phyloP scores from a whole-genome alignment of 1,139 yeast genomes.

The Blastobotrys indianensis region DNA sequence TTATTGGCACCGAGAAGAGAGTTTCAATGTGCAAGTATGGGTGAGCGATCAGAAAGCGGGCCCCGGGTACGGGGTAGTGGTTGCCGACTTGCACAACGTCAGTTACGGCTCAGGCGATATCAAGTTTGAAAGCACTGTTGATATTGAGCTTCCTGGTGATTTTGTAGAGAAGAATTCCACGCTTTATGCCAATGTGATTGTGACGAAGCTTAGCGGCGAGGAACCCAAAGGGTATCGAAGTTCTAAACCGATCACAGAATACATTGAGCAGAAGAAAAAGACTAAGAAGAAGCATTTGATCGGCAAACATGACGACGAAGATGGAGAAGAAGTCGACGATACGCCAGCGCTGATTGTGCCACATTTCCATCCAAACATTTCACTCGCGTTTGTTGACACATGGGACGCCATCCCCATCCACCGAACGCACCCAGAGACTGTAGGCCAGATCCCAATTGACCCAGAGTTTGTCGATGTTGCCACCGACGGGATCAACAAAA shows the following conservation, averaged over 20 bases:
- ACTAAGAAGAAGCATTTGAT: conserved; percentile 32
- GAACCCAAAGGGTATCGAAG: conserved; percentile 1
- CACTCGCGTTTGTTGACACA: conserved; percentile 23
- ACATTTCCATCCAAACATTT: conserved; percentile 37
- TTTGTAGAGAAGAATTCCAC: conserved; percentile 10
- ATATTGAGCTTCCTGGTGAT: conserved; percentile 1
- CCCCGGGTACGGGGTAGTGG: too few relatives aligned
- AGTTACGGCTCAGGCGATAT: neutral
- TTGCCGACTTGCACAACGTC: too few relatives aligned
- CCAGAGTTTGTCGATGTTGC: conserved; percentile 2
- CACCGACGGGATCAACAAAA: conserved; percentile 10
- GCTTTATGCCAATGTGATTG: conserved; percentile 13
- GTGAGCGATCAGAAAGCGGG: neutral
- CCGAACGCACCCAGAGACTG: conserved; percentile 26
- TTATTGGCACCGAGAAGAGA: conserved; percentile 4
- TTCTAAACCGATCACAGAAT: conserved; percentile 6
- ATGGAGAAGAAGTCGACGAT: conserved; percentile 16
- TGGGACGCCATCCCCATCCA: conserved; percentile 9
- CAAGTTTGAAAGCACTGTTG: neutral
- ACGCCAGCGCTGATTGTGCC: conserved; percentile 23
- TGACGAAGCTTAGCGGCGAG: conserved; percentile 3
- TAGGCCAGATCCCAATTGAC: conserved; percentile 16
- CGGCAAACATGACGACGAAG: conserved; percentile 21
- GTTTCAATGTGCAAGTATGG: conserved; percentile 3
- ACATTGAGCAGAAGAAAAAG: conserved; percentile 13